Percentiles rank a stretch among this genome's conserved stretches.
Evolutionary conservation across 768 basidiomycete species (phyloP).

Genomic region (Ramaria rubella): DNA sequence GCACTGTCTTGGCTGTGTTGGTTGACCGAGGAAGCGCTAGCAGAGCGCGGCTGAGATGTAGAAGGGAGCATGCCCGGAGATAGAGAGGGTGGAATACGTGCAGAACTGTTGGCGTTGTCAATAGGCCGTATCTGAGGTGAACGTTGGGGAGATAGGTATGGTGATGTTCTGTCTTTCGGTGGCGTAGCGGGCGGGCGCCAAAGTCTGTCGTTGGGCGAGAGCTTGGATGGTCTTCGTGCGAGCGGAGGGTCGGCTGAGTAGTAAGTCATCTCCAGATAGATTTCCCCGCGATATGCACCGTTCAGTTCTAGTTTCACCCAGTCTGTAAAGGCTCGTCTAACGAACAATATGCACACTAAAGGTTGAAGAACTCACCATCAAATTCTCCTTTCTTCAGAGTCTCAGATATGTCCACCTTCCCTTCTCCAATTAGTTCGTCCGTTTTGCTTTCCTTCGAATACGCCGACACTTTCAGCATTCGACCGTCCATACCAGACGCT

Average conservation of each 20-base stretch:
- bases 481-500: slow-evolving; percentile 42
- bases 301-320: slow-evolving; percentile 59
- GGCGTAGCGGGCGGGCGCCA: slow-evolving; percentile 11
- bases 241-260: slow-evolving; percentile 62
- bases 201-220: slow-evolving; percentile 7
- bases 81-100: not conserved
- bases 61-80: not conserved
- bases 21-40: not conserved
- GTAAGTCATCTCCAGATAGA: slow-evolving; percentile 93
- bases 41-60: not conserved
- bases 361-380: slow-evolving; percentile 55
- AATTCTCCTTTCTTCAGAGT: slow-evolving; percentile 84
- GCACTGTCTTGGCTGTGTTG: not conserved
- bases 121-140: not conserved
- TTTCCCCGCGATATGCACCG: slow-evolving; percentile 68
- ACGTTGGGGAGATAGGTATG: slow-evolving; percentile 2
- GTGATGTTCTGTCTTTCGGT: slow-evolving; percentile 3
- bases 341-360: slow-evolving; percentile 21
- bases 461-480: slow-evolving; percentile 64
- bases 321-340: slow-evolving; percentile 39
- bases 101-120: not conserved
- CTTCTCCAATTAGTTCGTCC: slow-evolving; percentile 70
- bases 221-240: slow-evolving; percentile 15
- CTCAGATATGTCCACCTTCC: slow-evolving; percentile 65
- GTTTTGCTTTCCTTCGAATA: slow-evolving; percentile 75